Base-by-base conservation (phyloP, 371 early-diverging fungal genomes). In the Catenaria anguillulae region DNA sequence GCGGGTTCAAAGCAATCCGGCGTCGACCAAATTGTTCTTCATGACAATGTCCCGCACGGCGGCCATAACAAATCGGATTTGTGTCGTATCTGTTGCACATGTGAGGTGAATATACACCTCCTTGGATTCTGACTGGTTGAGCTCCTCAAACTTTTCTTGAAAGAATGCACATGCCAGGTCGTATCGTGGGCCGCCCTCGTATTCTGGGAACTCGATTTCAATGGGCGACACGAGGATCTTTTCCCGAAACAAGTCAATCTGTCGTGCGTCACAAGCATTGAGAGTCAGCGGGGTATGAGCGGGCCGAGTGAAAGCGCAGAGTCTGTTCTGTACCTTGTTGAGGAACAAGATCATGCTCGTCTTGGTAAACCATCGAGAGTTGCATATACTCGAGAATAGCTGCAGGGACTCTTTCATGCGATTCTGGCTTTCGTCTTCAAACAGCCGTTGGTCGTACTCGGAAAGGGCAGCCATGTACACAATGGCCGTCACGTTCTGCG, bases 1-100 rank as follows among this genome's bases (percentile, higher is more conserved):
- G 37, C 46, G 46, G n/a, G 24, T n/a, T 36, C 82, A 95, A 72
- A 94, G 75, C 66, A 93, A 68, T 52, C 96, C 94, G 66, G 80
- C 80, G 64, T 89, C 90, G 61, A 88, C 81, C 61, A 92, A 74
- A 70, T 87, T 90, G 64, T 79, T 77, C 69, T 90, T 89, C 62
- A 93, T 87, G 68, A 97, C 88, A 70, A 94, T 95, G 71, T 95
- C 94, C 67, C 90, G 93, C 52, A 93, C 91, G 26, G 93, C 90
- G 0, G 58, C 58, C 35, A 58, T 33, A 17, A 33, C 6, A 88
- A 86, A 88, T 92, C 86, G 87, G 66, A 96, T 90, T 74, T 96
- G 93, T 52, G 83, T 83, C n/a, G 97, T 96, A 73, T 96, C 97
- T 15, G 96, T 96, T 4, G 96, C 96, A 68, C 93, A 94, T 19